These are phyloP conservation scores for Onygenales sp. DNA, from an alignment of 2,329 filamentous ascomycete species.

Conservation along the genomic window DNA sequence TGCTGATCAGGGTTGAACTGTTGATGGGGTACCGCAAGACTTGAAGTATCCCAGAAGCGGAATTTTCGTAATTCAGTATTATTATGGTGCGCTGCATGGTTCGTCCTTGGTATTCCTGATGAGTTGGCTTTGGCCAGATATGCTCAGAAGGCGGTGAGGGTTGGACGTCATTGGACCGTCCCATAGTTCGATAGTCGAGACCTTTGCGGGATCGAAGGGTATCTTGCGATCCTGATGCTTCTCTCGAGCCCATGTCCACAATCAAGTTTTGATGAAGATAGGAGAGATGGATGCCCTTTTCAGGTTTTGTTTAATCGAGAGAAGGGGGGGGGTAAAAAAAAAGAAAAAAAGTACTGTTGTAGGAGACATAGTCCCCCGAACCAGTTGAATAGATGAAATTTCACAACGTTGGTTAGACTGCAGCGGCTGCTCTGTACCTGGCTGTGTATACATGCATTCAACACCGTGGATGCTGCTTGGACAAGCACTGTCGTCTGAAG, in stretches of 20 bases:
- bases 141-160: slow-evolving; percentile 1
- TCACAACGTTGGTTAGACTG: too few relatives aligned
- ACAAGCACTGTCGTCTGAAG: too few relatives aligned
- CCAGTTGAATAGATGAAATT: too few relatives aligned
- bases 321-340: too few relatives aligned
- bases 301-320: too few relatives aligned
- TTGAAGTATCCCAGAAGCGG: not conserved
- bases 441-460: not conserved
- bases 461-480: not conserved
- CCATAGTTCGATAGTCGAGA: not conserved
- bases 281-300: too few relatives aligned
- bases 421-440: too few relatives aligned
- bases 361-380: too few relatives aligned
- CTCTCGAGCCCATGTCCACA: not conserved
- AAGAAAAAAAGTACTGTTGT: too few relatives aligned
- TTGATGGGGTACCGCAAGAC: not conserved
- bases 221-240: not conserved
- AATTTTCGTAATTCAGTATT: not conserved
- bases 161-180: not conserved
- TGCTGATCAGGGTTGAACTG: not conserved
- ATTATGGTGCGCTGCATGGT: not conserved
- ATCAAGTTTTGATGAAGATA: too few relatives aligned
- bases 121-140: slow-evolving; percentile 1
- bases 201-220: not conserved
- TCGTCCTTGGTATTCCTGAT: slow-evolving; percentile 2